A percentile compares a stretch with the other conserved stretches of the same genome.
phyloP scores from a whole-genome alignment of 768 basidiomycete species.

The Trametes cubensis region DNA sequence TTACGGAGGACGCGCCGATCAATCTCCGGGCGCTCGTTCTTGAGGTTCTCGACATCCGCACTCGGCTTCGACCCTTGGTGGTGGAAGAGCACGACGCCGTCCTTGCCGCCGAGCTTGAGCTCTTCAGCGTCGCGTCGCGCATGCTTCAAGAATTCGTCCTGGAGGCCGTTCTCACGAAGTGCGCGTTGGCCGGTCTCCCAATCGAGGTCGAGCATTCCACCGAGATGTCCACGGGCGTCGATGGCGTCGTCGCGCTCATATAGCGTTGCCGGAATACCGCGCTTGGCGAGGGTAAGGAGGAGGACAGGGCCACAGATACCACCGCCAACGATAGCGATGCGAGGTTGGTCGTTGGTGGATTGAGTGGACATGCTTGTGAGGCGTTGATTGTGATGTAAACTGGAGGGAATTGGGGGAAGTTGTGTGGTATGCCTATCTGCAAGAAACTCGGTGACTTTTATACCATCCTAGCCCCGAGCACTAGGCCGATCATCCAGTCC shows the following conservation, averaged over 20 bases:
- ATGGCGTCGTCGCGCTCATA: slow-evolving; percentile 11
- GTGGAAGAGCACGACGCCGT: background rate
- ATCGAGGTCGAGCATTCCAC: slow-evolving; percentile 13
- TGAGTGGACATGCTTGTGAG: background rate
- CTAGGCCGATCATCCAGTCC: too few relatives aligned
- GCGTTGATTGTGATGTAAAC: too few relatives aligned
- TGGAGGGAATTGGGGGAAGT: too few relatives aligned
- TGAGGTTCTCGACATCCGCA: slow-evolving; percentile 10
- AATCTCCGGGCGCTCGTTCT: slow-evolving; percentile 18
- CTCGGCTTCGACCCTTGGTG: background rate
- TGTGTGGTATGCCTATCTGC: too few relatives aligned
- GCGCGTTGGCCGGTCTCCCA: slow-evolving; percentile 16
- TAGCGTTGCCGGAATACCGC: slow-evolving; percentile 8
- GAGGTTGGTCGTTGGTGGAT: background rate
- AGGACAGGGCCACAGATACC: slow-evolving; percentile 1
- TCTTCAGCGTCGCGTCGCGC: slow-evolving; percentile 8
- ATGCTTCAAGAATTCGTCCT: background rate
- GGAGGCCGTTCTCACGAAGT: slow-evolving; percentile 15
- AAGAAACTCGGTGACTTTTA: too few relatives aligned
- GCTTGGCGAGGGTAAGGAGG: slow-evolving; percentile 12
- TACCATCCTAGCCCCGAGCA: too few relatives aligned
- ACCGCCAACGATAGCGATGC: slow-evolving; percentile 13
- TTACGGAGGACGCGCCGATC: slow-evolving; percentile 19
- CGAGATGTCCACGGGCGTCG: slow-evolving; percentile 3
- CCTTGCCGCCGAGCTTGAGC: slow-evolving; percentile 14